phyloP scores from a whole-genome alignment of 371 early-diverging fungal species.

The Mortierella sp. region DNA sequence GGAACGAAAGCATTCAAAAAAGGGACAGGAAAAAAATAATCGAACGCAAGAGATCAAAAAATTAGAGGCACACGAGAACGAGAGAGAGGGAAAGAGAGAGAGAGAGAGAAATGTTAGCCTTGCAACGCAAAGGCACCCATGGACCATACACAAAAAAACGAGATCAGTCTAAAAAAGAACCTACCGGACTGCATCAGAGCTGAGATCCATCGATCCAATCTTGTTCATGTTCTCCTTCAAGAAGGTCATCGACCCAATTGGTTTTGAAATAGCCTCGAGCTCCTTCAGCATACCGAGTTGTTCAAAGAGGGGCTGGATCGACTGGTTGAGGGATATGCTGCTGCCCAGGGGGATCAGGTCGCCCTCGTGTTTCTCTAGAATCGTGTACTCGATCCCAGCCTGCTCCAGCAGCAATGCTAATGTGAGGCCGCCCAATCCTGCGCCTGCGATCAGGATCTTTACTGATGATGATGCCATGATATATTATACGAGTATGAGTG shows the following conservation, averaged over 20 bases:
- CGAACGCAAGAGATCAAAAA: too few species aligned
- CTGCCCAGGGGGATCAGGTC: conserved; percentile 43
- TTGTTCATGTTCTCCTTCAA: conserved; percentile 49
- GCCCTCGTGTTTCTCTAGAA: conserved; percentile 46
- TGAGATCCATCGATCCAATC: conserved; percentile 45
- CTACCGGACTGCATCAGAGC: conserved; percentile 44
- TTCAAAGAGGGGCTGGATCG: conserved; percentile 50
- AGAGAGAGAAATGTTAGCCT: conserved; percentile 4
- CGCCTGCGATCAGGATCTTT: conserved; percentile 48
- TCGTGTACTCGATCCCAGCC: conserved; percentile 38
- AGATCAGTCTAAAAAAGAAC: too few species aligned
- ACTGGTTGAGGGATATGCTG: conserved; percentile 40
- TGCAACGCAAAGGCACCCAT: too few species aligned
- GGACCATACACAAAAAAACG: too few species aligned
- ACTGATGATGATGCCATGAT: conserved; percentile 34
- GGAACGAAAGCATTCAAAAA: conserved; percentile 1
- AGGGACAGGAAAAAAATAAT: background rate
- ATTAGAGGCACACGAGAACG: background rate
- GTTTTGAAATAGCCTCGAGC: conserved; percentile 46
- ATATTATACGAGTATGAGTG: background rate
- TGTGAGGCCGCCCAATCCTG: conserved; percentile 46
- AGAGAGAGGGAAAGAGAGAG: background rate
- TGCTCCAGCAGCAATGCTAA: conserved; percentile 42
- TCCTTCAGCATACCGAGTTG: conserved; percentile 49
- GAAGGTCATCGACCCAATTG: conserved; percentile 48